Evolutionary conservation across 2,329 filamentous ascomycete species (phyloP).

Genomic region (Cordyceps tenuipes): DNA sequence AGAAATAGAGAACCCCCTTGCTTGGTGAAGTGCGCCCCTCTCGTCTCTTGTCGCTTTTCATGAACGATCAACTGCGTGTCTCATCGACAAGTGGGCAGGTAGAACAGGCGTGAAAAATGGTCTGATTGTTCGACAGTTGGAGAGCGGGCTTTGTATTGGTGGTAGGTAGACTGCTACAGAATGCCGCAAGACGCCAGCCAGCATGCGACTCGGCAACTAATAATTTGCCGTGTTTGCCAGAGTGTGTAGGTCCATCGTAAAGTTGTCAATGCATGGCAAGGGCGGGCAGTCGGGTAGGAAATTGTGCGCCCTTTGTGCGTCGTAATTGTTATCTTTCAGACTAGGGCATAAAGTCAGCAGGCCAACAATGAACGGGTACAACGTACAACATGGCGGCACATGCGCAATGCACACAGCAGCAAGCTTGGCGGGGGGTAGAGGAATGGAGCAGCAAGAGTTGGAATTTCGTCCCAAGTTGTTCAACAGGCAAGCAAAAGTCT

Average conservation of each 20-base stretch:
- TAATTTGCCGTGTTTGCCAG: too few species aligned
- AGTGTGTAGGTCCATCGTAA: too few species aligned
- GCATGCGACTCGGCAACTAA: too few species aligned
- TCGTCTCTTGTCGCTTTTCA: constrained; percentile 6
- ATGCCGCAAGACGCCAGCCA: background rate
- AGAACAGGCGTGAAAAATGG: background rate
- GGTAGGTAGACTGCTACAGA: background rate
- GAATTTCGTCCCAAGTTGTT: background rate
- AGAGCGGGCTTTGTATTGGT: background rate
- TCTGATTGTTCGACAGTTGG: background rate
- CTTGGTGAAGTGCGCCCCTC: background rate
- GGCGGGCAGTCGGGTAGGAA: too few species aligned
- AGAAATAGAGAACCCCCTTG: background rate
- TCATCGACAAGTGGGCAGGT: background rate
- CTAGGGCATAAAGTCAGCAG: background rate
- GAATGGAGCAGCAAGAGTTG: background rate
- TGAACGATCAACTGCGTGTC: constrained; percentile 2
- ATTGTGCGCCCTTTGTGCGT: background rate
- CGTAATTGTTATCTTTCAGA: background rate
- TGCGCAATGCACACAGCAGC: background rate
- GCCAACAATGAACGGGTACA: background rate
- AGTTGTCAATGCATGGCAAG: background rate
- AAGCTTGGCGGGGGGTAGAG: background rate
- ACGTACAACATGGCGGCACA: background rate
- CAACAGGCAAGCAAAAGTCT: background rate